Percentiles rank a stretch among this genome's conserved stretches.
phyloP scores from a whole-genome alignment of 2,329 filamentous ascomycete species.

The Sphaerulina populicola region DNA sequence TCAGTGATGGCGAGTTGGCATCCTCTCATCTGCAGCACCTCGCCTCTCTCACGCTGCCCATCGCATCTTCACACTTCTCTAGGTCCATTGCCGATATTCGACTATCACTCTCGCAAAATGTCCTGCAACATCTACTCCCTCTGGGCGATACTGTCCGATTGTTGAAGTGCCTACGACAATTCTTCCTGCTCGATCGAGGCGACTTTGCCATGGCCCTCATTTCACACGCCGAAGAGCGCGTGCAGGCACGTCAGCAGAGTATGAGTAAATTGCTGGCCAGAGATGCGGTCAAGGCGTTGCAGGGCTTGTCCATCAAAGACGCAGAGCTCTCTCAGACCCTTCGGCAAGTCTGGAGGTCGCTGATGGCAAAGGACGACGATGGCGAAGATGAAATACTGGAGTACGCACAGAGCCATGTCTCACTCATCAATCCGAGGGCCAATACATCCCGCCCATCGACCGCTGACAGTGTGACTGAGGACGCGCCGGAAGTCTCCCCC shows the following conservation, averaged over 20 bases:
- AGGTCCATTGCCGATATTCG: slow-evolving; percentile 68
- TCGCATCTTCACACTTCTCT: slow-evolving; percentile 63
- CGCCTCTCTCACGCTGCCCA: slow-evolving; percentile 60
- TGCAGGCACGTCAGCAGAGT: slow-evolving; percentile 63
- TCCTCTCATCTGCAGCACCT: slow-evolving; percentile 62
- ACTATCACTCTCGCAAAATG: slow-evolving; percentile 72
- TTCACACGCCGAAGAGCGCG: slow-evolving; percentile 71
- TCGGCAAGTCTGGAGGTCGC: slow-evolving; percentile 65
- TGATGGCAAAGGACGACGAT: slow-evolving; percentile 73
- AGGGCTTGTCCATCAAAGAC: slow-evolving; percentile 67
- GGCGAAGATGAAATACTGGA: slow-evolving; percentile 66
- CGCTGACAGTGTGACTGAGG: slow-evolving; percentile 32
- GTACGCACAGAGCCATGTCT: slow-evolving; percentile 67
- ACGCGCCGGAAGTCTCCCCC: slow-evolving; percentile 36
- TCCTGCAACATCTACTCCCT: slow-evolving; percentile 73
- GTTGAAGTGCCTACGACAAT: slow-evolving; percentile 69
- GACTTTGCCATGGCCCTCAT: slow-evolving; percentile 87
- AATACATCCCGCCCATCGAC: slow-evolving; percentile 33
- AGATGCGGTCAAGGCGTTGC: slow-evolving; percentile 46
- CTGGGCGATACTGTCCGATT: slow-evolving; percentile 67
- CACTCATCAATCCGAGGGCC: slow-evolving; percentile 53
- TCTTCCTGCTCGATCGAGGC: slow-evolving; percentile 77
- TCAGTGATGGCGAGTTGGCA: slow-evolving; percentile 50
- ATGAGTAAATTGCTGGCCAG: slow-evolving; percentile 46
- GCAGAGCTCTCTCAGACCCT: slow-evolving; percentile 74